These are phyloP conservation scores for Yamadazyma buinensis DNA, from an alignment of 1,139 yeast species.

Conservation along the genomic window DNA sequence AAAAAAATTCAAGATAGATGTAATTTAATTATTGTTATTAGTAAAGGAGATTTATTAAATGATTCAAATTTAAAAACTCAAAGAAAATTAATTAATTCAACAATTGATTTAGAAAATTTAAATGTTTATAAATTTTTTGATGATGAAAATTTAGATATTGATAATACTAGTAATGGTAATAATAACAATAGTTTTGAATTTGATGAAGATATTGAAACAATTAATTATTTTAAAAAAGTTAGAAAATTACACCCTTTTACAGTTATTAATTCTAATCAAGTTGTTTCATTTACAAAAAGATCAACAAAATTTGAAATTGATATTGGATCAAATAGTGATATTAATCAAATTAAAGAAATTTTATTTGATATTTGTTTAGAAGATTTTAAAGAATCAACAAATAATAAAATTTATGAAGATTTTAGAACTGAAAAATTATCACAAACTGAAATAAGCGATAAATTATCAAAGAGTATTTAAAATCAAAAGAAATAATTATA, in stretches of 20 bases:
- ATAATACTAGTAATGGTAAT: too few relatives aligned
- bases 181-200: too few relatives aligned
- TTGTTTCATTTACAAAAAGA: not conserved
- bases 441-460: not conserved
- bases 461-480: too few relatives aligned
- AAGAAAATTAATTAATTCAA: constrained; percentile 36
- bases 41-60: constrained; percentile 57
- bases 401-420: constrained; percentile 55
- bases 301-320: constrained; percentile 15
- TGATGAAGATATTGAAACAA: constrained; percentile 11
- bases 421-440: constrained; percentile 40
- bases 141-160: too few relatives aligned
- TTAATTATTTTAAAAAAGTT: constrained; percentile 9
- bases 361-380: constrained; percentile 63
- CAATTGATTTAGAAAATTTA: constrained; percentile 41
- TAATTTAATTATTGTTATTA: constrained; percentile 55
- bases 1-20: constrained; percentile 45
- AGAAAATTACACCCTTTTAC: constrained; percentile 20
- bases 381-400: constrained; percentile 65
- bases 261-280: constrained; percentile 15
- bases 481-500: too few relatives aligned
- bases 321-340: constrained; percentile 55
- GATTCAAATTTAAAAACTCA: constrained; percentile 29
- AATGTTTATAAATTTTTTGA: constrained; percentile 46
- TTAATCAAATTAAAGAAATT: constrained; percentile 53